Percentiles rank a stretch among this genome's conserved stretches.
phyloP scores from a whole-genome alignment of 768 basidiomycete genomes.

The Hypholoma sublateritium region DNA sequence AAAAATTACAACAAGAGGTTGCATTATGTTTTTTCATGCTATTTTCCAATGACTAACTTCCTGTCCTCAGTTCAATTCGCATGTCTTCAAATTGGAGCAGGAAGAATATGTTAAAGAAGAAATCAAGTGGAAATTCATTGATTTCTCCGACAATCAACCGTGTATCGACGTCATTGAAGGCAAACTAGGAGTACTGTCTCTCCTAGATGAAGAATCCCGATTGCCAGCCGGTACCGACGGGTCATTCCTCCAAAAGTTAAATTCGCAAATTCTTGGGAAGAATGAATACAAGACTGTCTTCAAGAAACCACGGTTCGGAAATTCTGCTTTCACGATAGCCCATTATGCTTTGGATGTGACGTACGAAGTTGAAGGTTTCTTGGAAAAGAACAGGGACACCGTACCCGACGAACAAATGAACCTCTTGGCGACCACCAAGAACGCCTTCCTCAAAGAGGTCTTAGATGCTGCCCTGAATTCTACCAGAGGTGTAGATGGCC shows the following conservation, averaged over 20 bases:
- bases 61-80: constrained; percentile 84
- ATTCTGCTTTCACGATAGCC: constrained; percentile 94
- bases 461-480: constrained; percentile 86
- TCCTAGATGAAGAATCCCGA: constrained; percentile 97
- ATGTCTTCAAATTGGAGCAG: constrained; percentile 99
- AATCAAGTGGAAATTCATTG: constrained; percentile 99
- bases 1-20: constrained; percentile 96
- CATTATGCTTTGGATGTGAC: constrained; percentile 99
- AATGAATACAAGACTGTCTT: constrained; percentile 85
- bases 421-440: constrained; percentile 82
- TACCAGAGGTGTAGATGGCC: constrained; percentile 63
- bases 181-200: constrained; percentile 89
- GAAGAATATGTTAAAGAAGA: constrained; percentile 98
- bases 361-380: constrained; percentile 96
- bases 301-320: constrained; percentile 99
- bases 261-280: constrained; percentile 75
- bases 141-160: constrained; percentile 98
- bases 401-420: constrained; percentile 98
- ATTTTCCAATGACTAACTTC: constrained; percentile 9
- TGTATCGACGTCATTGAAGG: constrained; percentile 99
- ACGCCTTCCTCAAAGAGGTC: constrained; percentile 92
- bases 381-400: constrained; percentile 98
- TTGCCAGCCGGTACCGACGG: constrained; percentile 90
- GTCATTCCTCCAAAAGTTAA: constrained; percentile 91
- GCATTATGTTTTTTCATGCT: constrained; percentile 12